Percentiles rank a stretch among this genome's conserved stretches.
Evolutionary conservation across 23 red algal species (phyloP).

Genomic region (Gracilaria caudata): DNA sequence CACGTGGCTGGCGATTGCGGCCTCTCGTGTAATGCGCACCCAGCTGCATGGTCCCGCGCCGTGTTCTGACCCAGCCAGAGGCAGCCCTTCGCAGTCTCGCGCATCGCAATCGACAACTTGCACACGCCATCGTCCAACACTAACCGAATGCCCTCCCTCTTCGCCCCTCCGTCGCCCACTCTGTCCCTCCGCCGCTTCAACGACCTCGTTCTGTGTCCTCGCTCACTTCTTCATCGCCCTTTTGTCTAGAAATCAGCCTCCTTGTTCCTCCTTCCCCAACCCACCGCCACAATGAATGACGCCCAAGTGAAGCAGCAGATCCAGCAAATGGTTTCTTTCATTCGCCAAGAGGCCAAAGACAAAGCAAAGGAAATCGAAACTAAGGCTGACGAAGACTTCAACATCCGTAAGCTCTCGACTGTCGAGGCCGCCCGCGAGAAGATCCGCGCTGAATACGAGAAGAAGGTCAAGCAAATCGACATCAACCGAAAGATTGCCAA

Average conservation of each 20-base stretch:
- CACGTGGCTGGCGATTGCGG: neutral
- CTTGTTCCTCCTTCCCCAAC: neutral
- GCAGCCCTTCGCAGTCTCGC: neutral
- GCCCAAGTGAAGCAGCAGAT: slow-evolving; percentile 97
- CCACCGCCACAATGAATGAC: slow-evolving; percentile 89
- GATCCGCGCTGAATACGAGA: slow-evolving; percentile 96
- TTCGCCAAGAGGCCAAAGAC: slow-evolving; percentile 97
- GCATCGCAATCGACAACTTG: slow-evolving; percentile 5
- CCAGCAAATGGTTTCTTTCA: slow-evolving; percentile 99
- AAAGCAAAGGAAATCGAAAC: slow-evolving; percentile 94
- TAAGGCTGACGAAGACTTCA: slow-evolving; percentile 99
- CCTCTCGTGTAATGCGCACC: neutral
- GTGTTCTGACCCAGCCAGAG: neutral
- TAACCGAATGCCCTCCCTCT: slow-evolving; percentile 15
- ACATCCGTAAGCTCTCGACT: slow-evolving; percentile 93
- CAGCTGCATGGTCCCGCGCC: neutral
- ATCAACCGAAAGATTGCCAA: slow-evolving; percentile 92
- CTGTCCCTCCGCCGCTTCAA: neutral
- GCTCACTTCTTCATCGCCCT: neutral
- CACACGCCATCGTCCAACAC: neutral
- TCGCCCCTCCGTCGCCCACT: neutral
- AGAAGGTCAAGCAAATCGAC: slow-evolving; percentile 92
- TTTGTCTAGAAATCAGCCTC: too few species aligned
- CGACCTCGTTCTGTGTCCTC: too few species aligned
- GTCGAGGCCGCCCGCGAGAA: slow-evolving; percentile 90